Evolutionary conservation across 495 filamentous ascomycete species (phyloP).

Genomic region (Parmelia sp.): DNA sequence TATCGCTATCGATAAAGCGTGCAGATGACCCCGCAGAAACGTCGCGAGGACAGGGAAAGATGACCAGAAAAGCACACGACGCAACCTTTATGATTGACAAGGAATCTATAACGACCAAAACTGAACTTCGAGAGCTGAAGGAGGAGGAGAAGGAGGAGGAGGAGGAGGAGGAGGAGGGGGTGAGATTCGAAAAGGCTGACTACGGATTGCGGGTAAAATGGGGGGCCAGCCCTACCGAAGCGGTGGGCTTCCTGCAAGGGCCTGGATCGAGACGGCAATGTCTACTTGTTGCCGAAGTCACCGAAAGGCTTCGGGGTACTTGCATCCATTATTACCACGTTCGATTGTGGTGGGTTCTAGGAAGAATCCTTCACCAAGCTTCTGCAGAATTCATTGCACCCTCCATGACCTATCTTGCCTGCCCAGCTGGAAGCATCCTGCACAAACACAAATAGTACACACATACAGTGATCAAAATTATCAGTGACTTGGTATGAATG

Average conservation of each 20-base stretch:
- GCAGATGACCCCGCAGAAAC: slow-evolving; percentile 13
- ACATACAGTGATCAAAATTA: neutral
- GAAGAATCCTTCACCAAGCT: neutral
- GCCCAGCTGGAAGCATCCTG: neutral
- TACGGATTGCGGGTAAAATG: slow-evolving; percentile 1
- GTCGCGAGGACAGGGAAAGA: neutral
- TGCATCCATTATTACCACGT: neutral
- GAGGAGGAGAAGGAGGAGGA: neutral
- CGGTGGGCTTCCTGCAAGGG: slow-evolving; percentile 1
- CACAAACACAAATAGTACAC: neutral
- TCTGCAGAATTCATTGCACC: neutral
- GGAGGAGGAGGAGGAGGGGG: neutral
- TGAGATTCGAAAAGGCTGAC: neutral
- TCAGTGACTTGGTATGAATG: neutral
- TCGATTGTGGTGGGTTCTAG: neutral
- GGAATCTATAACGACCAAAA: neutral
- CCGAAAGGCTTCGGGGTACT: neutral
- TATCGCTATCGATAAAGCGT: slow-evolving; percentile 16
- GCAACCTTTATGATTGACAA: neutral
- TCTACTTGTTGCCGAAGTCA: neutral
- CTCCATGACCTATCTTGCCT: neutral
- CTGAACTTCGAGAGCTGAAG: neutral
- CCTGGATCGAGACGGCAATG: neutral
- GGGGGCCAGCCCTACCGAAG: neutral
- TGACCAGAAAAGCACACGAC: slow-evolving; percentile 5